Percentiles rank a stretch among this genome's conserved stretches.
Evolutionary conservation across 1,139 yeast genomes (phyloP).

Genomic region (Pichia sp.): DNA sequence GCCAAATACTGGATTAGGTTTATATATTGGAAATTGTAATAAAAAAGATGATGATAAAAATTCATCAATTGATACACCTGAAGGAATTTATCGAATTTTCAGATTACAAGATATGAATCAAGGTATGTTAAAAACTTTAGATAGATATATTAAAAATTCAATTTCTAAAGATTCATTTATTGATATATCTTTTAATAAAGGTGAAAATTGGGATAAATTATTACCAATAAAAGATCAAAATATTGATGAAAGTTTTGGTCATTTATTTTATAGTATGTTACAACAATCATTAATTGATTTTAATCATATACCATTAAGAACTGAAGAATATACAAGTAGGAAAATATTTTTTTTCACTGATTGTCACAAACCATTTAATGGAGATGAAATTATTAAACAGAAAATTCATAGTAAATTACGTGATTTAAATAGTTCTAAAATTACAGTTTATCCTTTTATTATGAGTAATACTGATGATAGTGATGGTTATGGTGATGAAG

Average conservation of each 20-base stretch:
- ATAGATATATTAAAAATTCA: slow-evolving; percentile 25
- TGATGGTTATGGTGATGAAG: not conserved
- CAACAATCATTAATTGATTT: slow-evolving; percentile 35
- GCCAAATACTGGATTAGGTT: slow-evolving; percentile 62
- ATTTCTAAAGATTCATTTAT: slow-evolving; percentile 5
- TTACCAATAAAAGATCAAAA: slow-evolving; percentile 22
- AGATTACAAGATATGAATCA: slow-evolving; percentile 36
- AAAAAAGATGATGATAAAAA: slow-evolving; percentile 5
- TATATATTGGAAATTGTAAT: slow-evolving; percentile 50
- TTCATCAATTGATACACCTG: slow-evolving; percentile 8
- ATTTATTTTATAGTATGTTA: slow-evolving; percentile 28
- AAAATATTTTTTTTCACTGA: slow-evolving; percentile 55
- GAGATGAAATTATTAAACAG: slow-evolving; percentile 29
- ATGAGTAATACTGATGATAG: slow-evolving; percentile 31
- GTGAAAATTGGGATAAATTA: slow-evolving; percentile 15
- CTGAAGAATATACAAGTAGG: slow-evolving; percentile 33
- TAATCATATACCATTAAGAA: slow-evolving; percentile 27
- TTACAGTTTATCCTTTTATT: slow-evolving; percentile 61
- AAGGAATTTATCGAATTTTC: slow-evolving; percentile 29
- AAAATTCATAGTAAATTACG: slow-evolving; percentile 52
- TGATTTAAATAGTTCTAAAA: slow-evolving; percentile 49
- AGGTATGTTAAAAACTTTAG: slow-evolving; percentile 34
- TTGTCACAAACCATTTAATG: slow-evolving; percentile 46
- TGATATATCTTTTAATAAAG: slow-evolving; percentile 2
- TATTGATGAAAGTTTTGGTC: slow-evolving; percentile 20